Evolutionary conservation across 106 monocot species (phyloP).

Genomic region (Dendrobium officinale): DNA sequence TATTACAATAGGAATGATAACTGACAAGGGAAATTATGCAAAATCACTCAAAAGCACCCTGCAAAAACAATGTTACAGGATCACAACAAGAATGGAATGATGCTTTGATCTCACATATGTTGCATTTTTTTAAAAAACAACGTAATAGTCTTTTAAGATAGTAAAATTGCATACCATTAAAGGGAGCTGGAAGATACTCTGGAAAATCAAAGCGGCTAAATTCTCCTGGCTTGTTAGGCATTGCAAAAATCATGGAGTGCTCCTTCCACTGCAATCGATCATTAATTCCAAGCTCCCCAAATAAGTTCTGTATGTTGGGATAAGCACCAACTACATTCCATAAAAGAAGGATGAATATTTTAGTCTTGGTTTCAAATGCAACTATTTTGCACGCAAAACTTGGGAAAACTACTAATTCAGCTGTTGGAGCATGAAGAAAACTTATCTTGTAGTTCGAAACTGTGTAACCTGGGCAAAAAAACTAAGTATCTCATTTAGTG

Average conservation of each 20-base stretch:
- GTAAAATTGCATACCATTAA: slow-evolving; percentile 64
- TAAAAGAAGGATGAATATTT: slow-evolving; percentile 3
- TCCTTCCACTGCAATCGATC: slow-evolving; percentile 99
- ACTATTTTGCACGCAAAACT: background rate
- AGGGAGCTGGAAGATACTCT: slow-evolving; percentile 81
- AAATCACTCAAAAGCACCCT: background rate
- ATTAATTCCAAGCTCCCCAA: slow-evolving; percentile 97
- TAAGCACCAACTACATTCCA: slow-evolving; percentile 86
- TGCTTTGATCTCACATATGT: background rate
- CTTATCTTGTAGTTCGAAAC: background rate
- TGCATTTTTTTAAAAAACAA: background rate
- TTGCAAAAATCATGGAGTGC: slow-evolving; percentile 98
- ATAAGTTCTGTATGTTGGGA: slow-evolving; percentile 97
- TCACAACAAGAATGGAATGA: background rate
- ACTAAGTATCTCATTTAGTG: background rate
- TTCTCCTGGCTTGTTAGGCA: slow-evolving; percentile 94
- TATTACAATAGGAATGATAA: background rate
- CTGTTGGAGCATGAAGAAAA: background rate
- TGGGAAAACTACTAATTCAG: background rate
- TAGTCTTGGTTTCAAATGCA: background rate
- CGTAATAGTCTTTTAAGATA: background rate
- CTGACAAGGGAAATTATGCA: background rate
- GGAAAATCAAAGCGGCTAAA: slow-evolving; percentile 99
- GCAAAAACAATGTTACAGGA: background rate
- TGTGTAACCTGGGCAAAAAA: background rate